Evolutionary conservation across 2,329 filamentous ascomycete species (phyloP), one percentile per base, ranked within the genome.

Genomic region (Monilinia vaccinii-corymbosi): DNA sequence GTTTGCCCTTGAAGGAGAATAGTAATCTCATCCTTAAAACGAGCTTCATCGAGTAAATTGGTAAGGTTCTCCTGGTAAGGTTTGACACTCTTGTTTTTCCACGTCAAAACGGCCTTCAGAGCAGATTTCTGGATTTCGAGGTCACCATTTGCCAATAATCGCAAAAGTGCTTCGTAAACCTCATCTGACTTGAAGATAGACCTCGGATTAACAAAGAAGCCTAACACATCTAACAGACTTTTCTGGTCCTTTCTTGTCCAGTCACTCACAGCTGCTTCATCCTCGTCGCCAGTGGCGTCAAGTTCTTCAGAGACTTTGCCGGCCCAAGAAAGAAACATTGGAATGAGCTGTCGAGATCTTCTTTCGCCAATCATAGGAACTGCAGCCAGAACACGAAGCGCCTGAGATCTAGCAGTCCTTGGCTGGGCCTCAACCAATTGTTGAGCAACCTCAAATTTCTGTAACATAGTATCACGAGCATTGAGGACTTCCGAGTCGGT

Each of bases 11-110:
- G 87, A 57, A 99, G 81, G 65, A 99, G 88, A 5, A 94, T 84
- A 0, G 91, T 87, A n/a, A 99, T 80, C 71, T 97, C 93, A 69
- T 97, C 94, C 70, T 91, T 90, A 75, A 97, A 96, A 52, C 89
- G 83, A 28, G 89, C 86, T 64, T 97, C 94, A 66, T 99, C 94
- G 10, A 97, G 81, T 2, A 99, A 78, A 67, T 91, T 92, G 63
- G 91, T 81, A 28, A 99, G 75, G 66, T 92, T 90, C 66, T 97
- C 91, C 68, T 91, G 84, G 70, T 97, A 96, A 0, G 85, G 80
- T 62, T 81, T 81, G 53, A 99, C 78, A 10, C 81, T 84, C 2
- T 86, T 80, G 61, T 88, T 83, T 72, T 96, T 97, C 93, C 94
- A 99, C 0, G 91, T 84, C 56, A 97, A 79, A 9, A 99, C 82